phyloP scores from a whole-genome alignment of 1,139 yeast species.

The Geotrichum macrosporum region DNA sequence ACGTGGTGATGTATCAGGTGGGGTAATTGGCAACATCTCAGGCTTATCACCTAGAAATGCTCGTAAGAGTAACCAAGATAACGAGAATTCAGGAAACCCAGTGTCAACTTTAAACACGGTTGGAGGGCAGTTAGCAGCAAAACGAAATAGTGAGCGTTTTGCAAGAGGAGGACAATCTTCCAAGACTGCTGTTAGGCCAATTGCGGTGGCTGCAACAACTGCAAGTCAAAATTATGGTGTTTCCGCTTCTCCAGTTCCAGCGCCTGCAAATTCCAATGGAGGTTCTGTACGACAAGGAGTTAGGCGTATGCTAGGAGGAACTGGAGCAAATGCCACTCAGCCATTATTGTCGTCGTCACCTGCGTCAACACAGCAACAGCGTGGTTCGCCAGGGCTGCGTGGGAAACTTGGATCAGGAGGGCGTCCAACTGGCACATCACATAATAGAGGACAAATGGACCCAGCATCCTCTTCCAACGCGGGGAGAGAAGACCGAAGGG shows the following conservation, averaged over 20 bases:
- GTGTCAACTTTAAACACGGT: too few species aligned
- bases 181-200: conserved; percentile 3
- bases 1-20: conserved; percentile 3
- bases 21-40: conserved; percentile 15
- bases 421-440: not conserved
- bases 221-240: conserved; percentile 8
- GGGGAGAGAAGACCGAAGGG: too few species aligned
- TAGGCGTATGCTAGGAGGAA: conserved; percentile 9
- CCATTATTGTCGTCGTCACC: not conserved
- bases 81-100: not conserved
- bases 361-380: not conserved
- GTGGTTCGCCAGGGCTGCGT: not conserved
- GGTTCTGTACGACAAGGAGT: conserved; percentile 9
- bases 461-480: too few species aligned
- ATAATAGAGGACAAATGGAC: too few species aligned
- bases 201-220: conserved; percentile 8
- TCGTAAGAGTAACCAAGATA: conserved; percentile 2
- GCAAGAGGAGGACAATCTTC: not conserved
- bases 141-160: conserved; percentile 7
- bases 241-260: conserved; percentile 3
- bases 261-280: not conserved
- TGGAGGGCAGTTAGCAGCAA: too few species aligned
- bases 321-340: not conserved
- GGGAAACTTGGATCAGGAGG: not conserved
- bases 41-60: conserved; percentile 9